These are phyloP conservation scores for Thelonectria discophora DNA, from an alignment of 2,329 filamentous ascomycete species.

Conservation along the genomic window DNA sequence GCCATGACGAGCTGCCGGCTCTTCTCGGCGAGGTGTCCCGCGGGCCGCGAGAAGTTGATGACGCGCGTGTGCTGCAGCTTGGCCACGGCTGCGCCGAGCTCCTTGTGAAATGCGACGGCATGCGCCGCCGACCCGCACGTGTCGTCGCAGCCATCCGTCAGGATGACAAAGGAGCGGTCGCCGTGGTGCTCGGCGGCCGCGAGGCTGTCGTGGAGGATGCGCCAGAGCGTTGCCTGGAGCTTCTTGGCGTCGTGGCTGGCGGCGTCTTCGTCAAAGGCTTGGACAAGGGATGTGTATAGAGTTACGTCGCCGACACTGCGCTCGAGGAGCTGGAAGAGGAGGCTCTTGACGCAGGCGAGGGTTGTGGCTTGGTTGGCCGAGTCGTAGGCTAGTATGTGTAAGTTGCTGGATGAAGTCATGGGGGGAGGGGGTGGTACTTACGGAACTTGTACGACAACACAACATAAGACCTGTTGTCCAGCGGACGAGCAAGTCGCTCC, in stretches of 20 bases:
- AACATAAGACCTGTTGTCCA: constrained; percentile 47
- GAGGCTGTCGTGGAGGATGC: constrained; percentile 46
- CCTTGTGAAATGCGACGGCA: constrained; percentile 43
- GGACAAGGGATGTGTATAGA: constrained; percentile 46
- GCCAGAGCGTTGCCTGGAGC: constrained; percentile 47
- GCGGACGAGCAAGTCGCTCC: constrained; percentile 50
- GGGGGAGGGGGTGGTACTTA: constrained; percentile 32
- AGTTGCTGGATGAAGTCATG: background rate
- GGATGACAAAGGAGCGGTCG: constrained; percentile 44
- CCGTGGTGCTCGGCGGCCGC: constrained; percentile 44
- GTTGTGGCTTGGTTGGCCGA: constrained; percentile 44
- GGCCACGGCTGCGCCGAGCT: constrained; percentile 43
- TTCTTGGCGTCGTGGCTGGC: constrained; percentile 36
- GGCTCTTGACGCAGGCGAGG: constrained; percentile 47
- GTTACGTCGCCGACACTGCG: constrained; percentile 49
- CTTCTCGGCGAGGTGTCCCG: constrained; percentile 44
- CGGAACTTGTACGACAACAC: constrained; percentile 51
- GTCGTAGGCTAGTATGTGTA: constrained; percentile 38
- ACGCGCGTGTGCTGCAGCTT: constrained; percentile 43
- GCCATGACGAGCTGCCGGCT: constrained; percentile 46
- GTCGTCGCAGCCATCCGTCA: constrained; percentile 51
- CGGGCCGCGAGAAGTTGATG: constrained; percentile 49
- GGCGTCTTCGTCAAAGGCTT: constrained; percentile 39
- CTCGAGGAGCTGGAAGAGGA: constrained; percentile 51
- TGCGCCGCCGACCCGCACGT: constrained; percentile 39